Base-by-base conservation (phyloP, 2,329 filamentous ascomycete species). In the Aspergillus brunneoviolaceus region DNA sequence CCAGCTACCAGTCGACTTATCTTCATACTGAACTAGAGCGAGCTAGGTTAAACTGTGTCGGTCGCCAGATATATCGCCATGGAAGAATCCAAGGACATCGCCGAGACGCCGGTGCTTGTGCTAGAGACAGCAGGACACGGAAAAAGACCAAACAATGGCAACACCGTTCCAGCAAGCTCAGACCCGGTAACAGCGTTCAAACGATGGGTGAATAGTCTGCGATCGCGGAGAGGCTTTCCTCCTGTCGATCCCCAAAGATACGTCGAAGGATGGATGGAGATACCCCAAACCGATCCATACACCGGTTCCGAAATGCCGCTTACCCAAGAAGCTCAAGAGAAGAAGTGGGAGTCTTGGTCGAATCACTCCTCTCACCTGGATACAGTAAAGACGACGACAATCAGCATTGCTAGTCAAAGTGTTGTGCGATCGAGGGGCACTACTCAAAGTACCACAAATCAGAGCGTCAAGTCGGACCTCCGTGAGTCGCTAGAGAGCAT, bases 281-380 rank as follows among this genome's bases (percentile, higher is more conserved):
- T 67, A 14, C 66, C 69, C n/a, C 60, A 51, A 27, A 45, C 52
- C 27, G 56, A 67, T 52, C 35, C 51, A 35, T 58, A 63, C 47
- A 62, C 59, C 57, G 47, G 50, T 6, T 51, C 47, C 11, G 59
- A 62, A n/a, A 61, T 66, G 16, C 51, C 60, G 10, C 60, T 64
- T 42, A 66, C 69, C 52, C 67, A 64, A 51, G 62, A 58, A 45
- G 60, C 65, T 4, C 68, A 69, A 31, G 66, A 72, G 42, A 68
- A 66, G 53, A 82, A 83, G 67, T 81, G 84, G 60, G 83, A 86
- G 58, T 86, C 85, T 7, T 89, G 89, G 2, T 90, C 90, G 1
- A 91, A 90, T 6, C 96, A 92, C 0, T 87, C 91, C 61, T 89
- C 85, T 2, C 92, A 93, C 70, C 86, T 97, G 45, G 86, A 88